These are phyloP conservation scores for Emergomyces pasteurianus DNA, from an alignment of 2,329 filamentous ascomycete species.

Conservation along the genomic window DNA sequence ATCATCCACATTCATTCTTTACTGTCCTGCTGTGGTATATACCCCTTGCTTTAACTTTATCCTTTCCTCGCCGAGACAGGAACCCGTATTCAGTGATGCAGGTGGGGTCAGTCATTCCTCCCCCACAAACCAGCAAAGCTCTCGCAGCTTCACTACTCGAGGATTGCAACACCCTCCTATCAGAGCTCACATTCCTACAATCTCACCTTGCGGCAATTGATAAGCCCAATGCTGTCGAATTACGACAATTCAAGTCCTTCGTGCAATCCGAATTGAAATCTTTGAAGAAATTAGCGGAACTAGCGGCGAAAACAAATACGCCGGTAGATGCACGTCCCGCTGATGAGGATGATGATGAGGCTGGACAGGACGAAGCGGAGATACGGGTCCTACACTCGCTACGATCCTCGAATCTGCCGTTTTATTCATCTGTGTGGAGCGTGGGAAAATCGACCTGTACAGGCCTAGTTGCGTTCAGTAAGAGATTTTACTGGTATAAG, in stretches of 20 bases:
- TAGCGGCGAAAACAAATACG: slow-evolving; percentile 14
- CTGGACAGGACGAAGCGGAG: slow-evolving; percentile 13
- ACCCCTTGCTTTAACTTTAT: not conserved
- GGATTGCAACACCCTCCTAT: slow-evolving; percentile 31
- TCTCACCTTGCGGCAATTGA: slow-evolving; percentile 26
- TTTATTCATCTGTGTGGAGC: slow-evolving; percentile 52
- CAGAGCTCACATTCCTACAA: slow-evolving; percentile 36
- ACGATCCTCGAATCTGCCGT: slow-evolving; percentile 54
- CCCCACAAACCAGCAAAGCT: not conserved
- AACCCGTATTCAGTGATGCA: not conserved
- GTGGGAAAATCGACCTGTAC: slow-evolving; percentile 44
- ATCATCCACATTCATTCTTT: not conserved
- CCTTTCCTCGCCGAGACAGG: not conserved
- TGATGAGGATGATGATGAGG: slow-evolving; percentile 14
- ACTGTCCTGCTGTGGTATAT: not conserved
- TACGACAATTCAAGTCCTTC: slow-evolving; percentile 38
- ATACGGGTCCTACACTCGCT: slow-evolving; percentile 42
- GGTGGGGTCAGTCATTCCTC: not conserved
- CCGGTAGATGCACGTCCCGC: not conserved
- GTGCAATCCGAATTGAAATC: slow-evolving; percentile 38
- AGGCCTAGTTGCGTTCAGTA: slow-evolving; percentile 46
- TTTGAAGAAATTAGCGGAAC: slow-evolving; percentile 31
- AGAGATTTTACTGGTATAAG: slow-evolving; percentile 40
- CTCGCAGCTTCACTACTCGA: slow-evolving; percentile 23
- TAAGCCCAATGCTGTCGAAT: slow-evolving; percentile 38